Evolutionary conservation across 352 stramenopile genomes (phyloP), one percentile per base, ranked within the genome.

Genomic region (Phytophthora idaei): DNA sequence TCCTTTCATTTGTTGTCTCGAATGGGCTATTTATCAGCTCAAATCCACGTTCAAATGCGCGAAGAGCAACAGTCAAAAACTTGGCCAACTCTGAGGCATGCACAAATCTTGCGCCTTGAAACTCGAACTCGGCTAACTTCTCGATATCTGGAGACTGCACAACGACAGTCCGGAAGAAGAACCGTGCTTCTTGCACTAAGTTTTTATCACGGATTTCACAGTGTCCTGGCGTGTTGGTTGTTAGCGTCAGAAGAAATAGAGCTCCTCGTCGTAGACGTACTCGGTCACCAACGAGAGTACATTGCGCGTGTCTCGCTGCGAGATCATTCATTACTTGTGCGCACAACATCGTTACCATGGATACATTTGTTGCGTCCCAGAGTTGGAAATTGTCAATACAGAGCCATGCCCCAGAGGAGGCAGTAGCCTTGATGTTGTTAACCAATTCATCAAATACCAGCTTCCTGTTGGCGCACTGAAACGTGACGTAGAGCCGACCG

Each of bases 351-450:
- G 54, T 70, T 6, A 88, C 45, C 3, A 78, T 51, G 0, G 72
- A 77, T 1, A 82, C 36, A 8, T 63, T 50, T 1, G 28, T 48
- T 2, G 28, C 8, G 2, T 71, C 44, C 7, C 90, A 39, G 0
- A 76, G 52, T 0, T 84, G 68, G 1, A 86, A 62, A 10, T 78
- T 76, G 25, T 74, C 58, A 3, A 86, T 65, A 29, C 72, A 77
- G 12, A 94, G 56, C 83, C 83, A 92, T 14, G 83, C 81, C 4
- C 79, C 83, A n/a, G 66, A 80, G 0, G 76, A 67, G 11, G 81
- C 74, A 3, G 77, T 71, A 0, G 79, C 86, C 59, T 84, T 90
- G 15, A 90, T 37, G 28, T 86, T 87, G 50, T 74, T 69, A 1
- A 61, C 52, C 10, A 91, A 29, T 1, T 60, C 46, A 3, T 83